Evolutionary conservation across 805 yeast species (phyloP).

Genomic region (Saccharomycopsis fibuligera): DNA sequence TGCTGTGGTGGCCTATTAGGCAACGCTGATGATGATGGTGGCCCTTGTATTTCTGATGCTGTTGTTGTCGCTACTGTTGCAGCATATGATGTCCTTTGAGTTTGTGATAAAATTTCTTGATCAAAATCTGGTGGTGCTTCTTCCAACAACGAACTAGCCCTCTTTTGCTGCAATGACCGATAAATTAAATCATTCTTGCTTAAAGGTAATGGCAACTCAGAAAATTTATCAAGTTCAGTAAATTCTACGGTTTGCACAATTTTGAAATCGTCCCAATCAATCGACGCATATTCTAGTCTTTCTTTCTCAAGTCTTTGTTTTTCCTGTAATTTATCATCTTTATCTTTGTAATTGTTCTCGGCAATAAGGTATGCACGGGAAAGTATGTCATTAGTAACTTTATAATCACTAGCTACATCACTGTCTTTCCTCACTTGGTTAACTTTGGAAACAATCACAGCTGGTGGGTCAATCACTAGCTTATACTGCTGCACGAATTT

Average conservation of each 20-base stretch:
- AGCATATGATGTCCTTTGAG: not conserved
- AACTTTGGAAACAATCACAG: not conserved
- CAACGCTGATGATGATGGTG: not conserved
- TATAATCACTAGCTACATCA: not conserved
- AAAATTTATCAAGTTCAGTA: constrained; percentile 50
- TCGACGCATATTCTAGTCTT: constrained; percentile 56
- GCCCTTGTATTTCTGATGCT: constrained; percentile 13
- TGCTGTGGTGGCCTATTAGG: not conserved
- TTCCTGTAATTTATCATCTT: constrained; percentile 31
- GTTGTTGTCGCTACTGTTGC: not conserved
- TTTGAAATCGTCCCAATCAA: constrained; percentile 84
- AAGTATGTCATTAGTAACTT: constrained; percentile 30
- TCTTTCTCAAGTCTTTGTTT: constrained; percentile 30
- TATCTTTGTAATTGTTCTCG: constrained; percentile 37
- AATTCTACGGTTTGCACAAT: constrained; percentile 66
- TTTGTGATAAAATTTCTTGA: not conserved
- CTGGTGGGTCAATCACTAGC: constrained; percentile 25
- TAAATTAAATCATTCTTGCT: constrained; percentile 52
- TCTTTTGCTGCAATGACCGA: constrained; percentile 52
- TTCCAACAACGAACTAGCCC: constrained; percentile 31
- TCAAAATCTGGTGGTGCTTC: constrained; percentile 39
- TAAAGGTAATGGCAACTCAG: constrained; percentile 48
- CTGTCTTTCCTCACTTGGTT: not conserved
- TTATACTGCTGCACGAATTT: constrained; percentile 52
- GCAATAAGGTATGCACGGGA: constrained; percentile 49